These are phyloP conservation scores for Biscogniauxia mediterranea DNA, from an alignment of 2,329 filamentous ascomycete species.

Conservation along the genomic window DNA sequence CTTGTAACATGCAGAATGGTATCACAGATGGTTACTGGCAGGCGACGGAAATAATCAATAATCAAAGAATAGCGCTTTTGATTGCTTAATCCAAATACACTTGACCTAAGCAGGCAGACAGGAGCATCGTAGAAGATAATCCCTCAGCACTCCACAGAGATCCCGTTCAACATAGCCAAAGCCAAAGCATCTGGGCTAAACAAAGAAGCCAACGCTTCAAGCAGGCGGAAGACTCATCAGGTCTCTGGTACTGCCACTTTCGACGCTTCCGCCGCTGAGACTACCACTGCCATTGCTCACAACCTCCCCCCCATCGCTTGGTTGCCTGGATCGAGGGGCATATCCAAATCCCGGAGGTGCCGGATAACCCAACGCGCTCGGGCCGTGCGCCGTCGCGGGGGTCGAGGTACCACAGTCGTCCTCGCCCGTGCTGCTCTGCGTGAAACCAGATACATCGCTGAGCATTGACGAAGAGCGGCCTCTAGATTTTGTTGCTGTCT, in stretches of 20 bases:
- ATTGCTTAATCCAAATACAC: slow-evolving; percentile 27
- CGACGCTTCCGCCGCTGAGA: slow-evolving; percentile 43
- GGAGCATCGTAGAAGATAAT: slow-evolving; percentile 7
- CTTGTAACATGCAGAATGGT: neutral
- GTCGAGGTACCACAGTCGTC: slow-evolving; percentile 33
- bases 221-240: slow-evolving; percentile 47
- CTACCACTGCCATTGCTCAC: slow-evolving; percentile 39
- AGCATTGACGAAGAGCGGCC: slow-evolving; percentile 67
- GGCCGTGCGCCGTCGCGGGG: slow-evolving; percentile 14
- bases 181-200: slow-evolving; percentile 4
- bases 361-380: slow-evolving; percentile 22
- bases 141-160: slow-evolving; percentile 5
- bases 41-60: neutral
- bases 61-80: slow-evolving; percentile 27
- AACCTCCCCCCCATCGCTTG: slow-evolving; percentile 26
- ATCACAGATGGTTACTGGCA: neutral
- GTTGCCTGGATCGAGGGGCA: slow-evolving; percentile 25
- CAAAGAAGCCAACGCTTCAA: slow-evolving; percentile 7
- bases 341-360: slow-evolving; percentile 28
- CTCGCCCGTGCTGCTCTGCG: slow-evolving; percentile 58
- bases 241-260: slow-evolving; percentile 48
- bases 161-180: slow-evolving; percentile 4
- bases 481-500: slow-evolving; percentile 40
- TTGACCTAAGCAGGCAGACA: slow-evolving; percentile 11
- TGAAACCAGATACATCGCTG: slow-evolving; percentile 65